Percentiles rank a stretch among this genome's conserved stretches.
Conservation (phyloP, 1,284 basidiomycete species). For the Marasmius oreades region DNA sequence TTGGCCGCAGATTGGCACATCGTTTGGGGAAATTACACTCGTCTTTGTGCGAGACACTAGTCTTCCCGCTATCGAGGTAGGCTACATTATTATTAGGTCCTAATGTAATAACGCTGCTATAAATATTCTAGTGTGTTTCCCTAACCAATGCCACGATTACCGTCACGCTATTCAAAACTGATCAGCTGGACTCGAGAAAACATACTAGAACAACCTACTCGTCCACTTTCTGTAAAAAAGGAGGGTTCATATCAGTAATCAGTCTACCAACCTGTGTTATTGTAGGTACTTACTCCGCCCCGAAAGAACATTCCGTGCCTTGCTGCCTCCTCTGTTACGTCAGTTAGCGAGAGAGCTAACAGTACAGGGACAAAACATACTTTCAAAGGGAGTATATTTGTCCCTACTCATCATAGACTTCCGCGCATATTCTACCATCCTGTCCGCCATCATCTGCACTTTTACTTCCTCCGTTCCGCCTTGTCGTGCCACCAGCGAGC, state of each 20-base stretch:
- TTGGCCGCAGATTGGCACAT: slow-evolving; percentile 56
- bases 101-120: not conserved
- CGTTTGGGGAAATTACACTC: slow-evolving; percentile 34
- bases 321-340: slow-evolving; percentile 51
- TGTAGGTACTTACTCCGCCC: slow-evolving; percentile 59
- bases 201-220: slow-evolving; percentile 42
- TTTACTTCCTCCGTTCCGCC: slow-evolving; percentile 54
- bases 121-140: slow-evolving; percentile 23
- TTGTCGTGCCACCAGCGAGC: slow-evolving; percentile 56
- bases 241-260: slow-evolving; percentile 9
- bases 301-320: slow-evolving; percentile 59
- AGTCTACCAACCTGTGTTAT: slow-evolving; percentile 8
- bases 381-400: slow-evolving; percentile 68
- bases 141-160: slow-evolving; percentile 40
- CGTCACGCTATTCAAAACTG: slow-evolving; percentile 32
- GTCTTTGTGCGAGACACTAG: slow-evolving; percentile 19
- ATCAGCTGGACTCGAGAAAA: slow-evolving; percentile 12
- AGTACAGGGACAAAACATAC: slow-evolving; percentile 33
- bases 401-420: slow-evolving; percentile 63
- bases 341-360: slow-evolving; percentile 10
- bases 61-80: no score
- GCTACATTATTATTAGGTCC: not conserved
- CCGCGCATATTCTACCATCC: slow-evolving; percentile 66
- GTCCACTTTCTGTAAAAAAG: slow-evolving; percentile 49
- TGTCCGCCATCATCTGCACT: slow-evolving; percentile 68